Evolutionary conservation across 306 rosid genomes (phyloP).

Genomic region (Inga oerstediana): DNA sequence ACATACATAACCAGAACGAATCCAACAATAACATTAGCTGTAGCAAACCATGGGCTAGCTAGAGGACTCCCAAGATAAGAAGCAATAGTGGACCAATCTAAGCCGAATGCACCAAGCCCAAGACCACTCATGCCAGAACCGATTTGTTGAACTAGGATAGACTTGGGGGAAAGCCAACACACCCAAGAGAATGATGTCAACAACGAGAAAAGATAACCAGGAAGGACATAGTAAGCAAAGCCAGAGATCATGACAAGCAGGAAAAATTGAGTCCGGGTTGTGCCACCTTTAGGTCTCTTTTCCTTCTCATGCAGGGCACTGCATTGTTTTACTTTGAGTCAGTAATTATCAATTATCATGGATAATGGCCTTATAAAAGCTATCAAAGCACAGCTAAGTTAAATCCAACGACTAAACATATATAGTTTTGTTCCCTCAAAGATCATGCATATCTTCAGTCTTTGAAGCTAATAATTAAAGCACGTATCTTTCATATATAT

Average conservation of each 20-base stretch:
- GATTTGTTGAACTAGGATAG: conserved; percentile 50
- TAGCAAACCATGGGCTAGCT: conserved; percentile 69
- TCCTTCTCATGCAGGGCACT: conserved; percentile 67
- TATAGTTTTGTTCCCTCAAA: neutral
- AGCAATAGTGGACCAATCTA: conserved; percentile 61
- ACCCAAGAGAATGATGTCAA: conserved; percentile 57
- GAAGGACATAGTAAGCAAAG: conserved; percentile 52
- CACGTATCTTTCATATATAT: neutral
- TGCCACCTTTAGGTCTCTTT: conserved; percentile 47
- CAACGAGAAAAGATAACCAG: conserved; percentile 48
- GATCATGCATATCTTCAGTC: neutral
- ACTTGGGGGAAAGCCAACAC: conserved; percentile 53
- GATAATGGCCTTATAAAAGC: neutral
- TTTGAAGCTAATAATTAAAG: neutral
- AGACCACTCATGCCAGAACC: conserved; percentile 65
- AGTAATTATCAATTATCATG: neutral
- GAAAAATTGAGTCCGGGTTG: conserved; percentile 52
- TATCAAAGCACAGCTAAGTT: neutral
- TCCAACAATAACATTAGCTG: conserved; percentile 52
- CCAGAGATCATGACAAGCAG: conserved; percentile 44
- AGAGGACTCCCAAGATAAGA: conserved; percentile 61
- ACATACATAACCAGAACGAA: conserved; percentile 54
- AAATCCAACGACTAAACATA: neutral
- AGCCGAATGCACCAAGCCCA: conserved; percentile 60
- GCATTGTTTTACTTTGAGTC: neutral